A percentile compares a stretch with the other conserved stretches of the same genome.
Conservation (phyloP, 495 filamentous ascomycete species). For the Trichoderma asperelloides region DNA sequence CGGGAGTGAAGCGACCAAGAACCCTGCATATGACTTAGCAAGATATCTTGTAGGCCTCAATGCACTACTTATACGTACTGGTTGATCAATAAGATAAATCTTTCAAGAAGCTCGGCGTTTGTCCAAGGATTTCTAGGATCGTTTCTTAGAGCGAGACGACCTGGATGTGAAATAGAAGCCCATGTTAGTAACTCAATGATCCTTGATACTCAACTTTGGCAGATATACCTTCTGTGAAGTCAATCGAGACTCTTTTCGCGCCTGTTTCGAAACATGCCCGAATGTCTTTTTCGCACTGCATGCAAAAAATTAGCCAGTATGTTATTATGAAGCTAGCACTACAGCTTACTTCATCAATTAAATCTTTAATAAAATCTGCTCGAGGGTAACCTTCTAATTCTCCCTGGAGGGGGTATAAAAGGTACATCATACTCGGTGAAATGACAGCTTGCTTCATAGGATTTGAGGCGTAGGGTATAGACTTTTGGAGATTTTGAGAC, state of each 20-base stretch:
- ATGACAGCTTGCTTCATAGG: slow-evolving; percentile 5
- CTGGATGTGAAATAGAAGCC: neutral
- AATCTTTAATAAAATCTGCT: neutral
- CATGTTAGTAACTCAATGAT: neutral
- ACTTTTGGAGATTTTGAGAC: neutral
- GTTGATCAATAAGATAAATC: neutral
- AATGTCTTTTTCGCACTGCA: slow-evolving; percentile 4
- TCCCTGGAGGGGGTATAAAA: neutral
- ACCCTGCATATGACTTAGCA: neutral
- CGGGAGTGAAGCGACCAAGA: neutral
- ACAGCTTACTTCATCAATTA: neutral
- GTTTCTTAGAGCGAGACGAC: neutral
- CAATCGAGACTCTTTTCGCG: neutral
- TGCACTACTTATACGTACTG: neutral
- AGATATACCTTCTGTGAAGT: neutral
- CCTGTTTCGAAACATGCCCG: neutral
- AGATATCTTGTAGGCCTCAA: neutral
- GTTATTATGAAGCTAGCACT: neutral
- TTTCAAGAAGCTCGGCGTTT: neutral
- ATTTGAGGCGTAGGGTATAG: neutral
- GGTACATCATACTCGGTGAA: slow-evolving; percentile 2
- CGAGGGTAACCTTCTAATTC: neutral
- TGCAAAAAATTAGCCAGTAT: neutral
- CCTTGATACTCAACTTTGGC: neutral
- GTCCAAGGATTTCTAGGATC: neutral